These are phyloP conservation scores for Datura wrightii DNA, from an alignment of 257 asterid genomes.

Conservation along the genomic window DNA sequence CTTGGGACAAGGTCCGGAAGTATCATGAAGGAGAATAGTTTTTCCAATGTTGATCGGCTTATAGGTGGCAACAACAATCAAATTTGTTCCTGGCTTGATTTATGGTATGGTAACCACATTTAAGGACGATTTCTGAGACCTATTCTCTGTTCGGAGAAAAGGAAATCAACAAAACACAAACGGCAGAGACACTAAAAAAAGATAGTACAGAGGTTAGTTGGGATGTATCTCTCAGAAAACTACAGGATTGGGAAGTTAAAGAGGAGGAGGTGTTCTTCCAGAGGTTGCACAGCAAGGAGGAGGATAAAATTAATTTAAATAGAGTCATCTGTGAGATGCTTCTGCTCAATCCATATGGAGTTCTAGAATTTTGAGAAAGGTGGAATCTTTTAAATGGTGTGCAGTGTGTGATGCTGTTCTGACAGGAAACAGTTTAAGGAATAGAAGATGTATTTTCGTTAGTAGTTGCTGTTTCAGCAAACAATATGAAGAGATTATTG, in stretches of 20 bases:
- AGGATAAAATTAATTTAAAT: neutral
- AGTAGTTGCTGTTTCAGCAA: constrained; percentile 16
- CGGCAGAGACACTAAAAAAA: neutral
- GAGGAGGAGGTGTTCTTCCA: neutral
- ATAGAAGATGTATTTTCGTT: neutral
- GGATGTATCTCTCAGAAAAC: neutral
- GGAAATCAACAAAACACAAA: neutral
- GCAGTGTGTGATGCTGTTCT: neutral
- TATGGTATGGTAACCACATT: neutral
- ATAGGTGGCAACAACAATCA: neutral
- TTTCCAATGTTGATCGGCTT: neutral
- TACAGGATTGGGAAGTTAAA: neutral
- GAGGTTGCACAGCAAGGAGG: neutral
- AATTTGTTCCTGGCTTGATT: neutral
- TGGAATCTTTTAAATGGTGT: neutral
- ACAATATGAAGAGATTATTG: neutral
- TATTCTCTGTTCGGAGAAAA: neutral
- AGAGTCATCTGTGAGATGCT: constrained; percentile 24
- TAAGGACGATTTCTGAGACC: neutral
- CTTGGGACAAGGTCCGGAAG: neutral
- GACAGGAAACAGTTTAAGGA: neutral
- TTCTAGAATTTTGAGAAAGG: neutral
- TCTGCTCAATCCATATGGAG: constrained; percentile 17
- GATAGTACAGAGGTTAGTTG: neutral
- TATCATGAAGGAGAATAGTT: neutral